A percentile compares a stretch with the other conserved stretches of the same genome.
Evolutionary conservation across 2,329 filamentous ascomycete genomes (phyloP).

Genomic region (Phyllosticta capitalensis): DNA sequence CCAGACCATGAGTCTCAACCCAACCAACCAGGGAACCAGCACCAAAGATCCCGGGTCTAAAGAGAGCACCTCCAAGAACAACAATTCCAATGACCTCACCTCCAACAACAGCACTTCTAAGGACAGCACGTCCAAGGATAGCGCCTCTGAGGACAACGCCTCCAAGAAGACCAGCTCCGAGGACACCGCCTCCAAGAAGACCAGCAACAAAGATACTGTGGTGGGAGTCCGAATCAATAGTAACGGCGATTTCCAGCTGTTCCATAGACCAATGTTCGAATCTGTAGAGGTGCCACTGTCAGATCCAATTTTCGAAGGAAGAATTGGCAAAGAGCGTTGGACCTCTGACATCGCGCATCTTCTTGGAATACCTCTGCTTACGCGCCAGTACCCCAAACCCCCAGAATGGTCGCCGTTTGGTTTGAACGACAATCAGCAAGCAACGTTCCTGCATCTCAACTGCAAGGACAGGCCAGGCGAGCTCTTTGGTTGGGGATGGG

Average conservation of each 20-base stretch:
- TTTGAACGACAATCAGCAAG: neutral
- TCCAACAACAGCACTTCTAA: too few species aligned
- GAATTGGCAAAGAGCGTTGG: neutral
- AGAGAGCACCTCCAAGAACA: too few species aligned
- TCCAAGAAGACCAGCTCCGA: too few species aligned
- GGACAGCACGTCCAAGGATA: too few species aligned
- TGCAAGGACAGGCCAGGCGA: neutral
- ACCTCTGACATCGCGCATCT: neutral
- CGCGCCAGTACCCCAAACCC: neutral
- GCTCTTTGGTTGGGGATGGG: neutral
- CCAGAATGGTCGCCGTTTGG: neutral
- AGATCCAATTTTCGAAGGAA: neutral
- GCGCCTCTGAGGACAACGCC: too few species aligned
- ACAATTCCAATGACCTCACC: too few species aligned
- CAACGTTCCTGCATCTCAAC: neutral
- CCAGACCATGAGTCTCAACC: too few species aligned
- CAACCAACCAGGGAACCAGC: too few species aligned
- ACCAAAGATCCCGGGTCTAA: too few species aligned
- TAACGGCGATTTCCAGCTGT: neutral
- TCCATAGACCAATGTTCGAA: neutral
- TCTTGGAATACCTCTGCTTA: neutral
- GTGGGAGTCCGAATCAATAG: neutral
- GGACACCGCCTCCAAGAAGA: too few species aligned
- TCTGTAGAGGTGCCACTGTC: neutral
- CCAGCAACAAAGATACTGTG: neutral